Evolutionary conservation across 2,329 filamentous ascomycete species (phyloP).

Genomic region (Parasarocladium wereldwijsianum): DNA sequence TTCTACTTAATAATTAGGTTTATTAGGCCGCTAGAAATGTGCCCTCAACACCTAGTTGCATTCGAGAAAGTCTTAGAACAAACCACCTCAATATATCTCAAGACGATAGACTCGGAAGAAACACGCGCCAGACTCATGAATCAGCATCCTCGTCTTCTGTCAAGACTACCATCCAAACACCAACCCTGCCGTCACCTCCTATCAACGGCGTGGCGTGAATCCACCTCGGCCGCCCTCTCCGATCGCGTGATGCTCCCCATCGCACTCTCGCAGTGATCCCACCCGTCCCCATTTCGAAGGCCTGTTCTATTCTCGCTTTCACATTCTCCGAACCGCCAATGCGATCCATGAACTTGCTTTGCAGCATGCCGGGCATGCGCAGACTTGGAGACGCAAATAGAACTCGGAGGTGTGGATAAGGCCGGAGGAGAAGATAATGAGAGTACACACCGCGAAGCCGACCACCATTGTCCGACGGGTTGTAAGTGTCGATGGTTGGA

Average conservation of each 20-base stretch:
- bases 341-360: conserved; percentile 39
- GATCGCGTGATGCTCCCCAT: conserved; percentile 35
- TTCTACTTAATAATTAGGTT: too few relatives aligned
- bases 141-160: conserved; percentile 45
- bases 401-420: conserved; percentile 49
- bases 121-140: too few relatives aligned
- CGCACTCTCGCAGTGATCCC: conserved; percentile 63
- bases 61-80: too few relatives aligned
- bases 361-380: conserved; percentile 51
- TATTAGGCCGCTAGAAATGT: too few relatives aligned
- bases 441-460: conserved; percentile 24
- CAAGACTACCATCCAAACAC: conserved; percentile 67
- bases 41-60: too few relatives aligned
- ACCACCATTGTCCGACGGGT: conserved; percentile 4
- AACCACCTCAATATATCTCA: too few relatives aligned
- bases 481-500: conserved; percentile 7
- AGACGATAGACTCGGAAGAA: too few relatives aligned
- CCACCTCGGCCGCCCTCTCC: conserved; percentile 48
- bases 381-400: conserved; percentile 56
- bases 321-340: conserved; percentile 34
- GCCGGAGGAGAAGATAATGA: conserved; percentile 50
- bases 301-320: conserved; percentile 34
- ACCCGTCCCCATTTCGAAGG: conserved; percentile 52
- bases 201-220: conserved; percentile 64
- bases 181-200: conserved; percentile 50